Conservation (phyloP, 129 eudicot genomes). For the Ambrosia trifida region DNA sequence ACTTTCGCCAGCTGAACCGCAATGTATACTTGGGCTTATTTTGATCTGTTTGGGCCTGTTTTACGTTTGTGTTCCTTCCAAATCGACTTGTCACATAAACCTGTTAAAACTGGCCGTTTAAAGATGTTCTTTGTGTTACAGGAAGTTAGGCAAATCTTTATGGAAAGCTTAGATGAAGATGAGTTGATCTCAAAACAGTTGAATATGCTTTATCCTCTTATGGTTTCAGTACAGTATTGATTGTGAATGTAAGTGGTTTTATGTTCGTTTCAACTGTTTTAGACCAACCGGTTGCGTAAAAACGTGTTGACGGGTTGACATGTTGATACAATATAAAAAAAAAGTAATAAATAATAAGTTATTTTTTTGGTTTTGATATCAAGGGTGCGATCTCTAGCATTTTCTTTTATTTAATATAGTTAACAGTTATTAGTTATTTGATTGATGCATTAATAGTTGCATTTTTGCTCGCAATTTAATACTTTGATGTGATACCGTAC, state of each 20-base stretch:
- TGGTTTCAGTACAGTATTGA: slow-evolving; percentile 20
- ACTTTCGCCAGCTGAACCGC: background rate
- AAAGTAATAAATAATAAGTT: background rate
- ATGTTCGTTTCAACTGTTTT: background rate
- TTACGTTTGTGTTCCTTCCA: background rate
- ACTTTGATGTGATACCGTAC: too few relatives aligned
- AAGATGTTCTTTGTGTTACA: background rate
- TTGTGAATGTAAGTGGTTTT: slow-evolving; percentile 8
- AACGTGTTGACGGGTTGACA: background rate
- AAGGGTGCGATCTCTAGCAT: too few relatives aligned
- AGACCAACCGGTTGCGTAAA: background rate
- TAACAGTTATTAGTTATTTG: too few relatives aligned
- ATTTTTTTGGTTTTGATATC: background rate
- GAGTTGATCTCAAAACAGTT: slow-evolving; percentile 15
- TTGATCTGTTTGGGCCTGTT: background rate
- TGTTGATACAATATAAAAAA: background rate
- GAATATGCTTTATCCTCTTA: slow-evolving; percentile 9
- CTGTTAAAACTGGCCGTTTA: background rate
- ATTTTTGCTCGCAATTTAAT: too few relatives aligned
- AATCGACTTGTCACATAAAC: background rate
- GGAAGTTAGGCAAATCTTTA: slow-evolving; percentile 4
- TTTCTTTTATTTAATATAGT: too few relatives aligned
- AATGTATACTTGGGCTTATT: background rate
- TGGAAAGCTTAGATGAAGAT: slow-evolving; percentile 7
- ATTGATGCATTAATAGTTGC: too few relatives aligned